Base-by-base conservation (phyloP, 129 eudicot species). In the Solidago caesia region DNA sequence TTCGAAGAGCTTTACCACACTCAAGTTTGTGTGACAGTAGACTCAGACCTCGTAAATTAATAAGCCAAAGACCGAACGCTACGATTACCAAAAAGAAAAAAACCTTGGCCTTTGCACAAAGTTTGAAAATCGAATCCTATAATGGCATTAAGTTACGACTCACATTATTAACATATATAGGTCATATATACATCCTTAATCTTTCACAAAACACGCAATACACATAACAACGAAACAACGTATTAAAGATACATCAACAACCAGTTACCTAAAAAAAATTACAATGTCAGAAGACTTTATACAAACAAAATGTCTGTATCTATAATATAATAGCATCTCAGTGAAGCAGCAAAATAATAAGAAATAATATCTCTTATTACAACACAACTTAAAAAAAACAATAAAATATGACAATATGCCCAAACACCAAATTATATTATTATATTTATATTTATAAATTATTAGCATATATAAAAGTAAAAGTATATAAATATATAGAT, bases 371-470 rank as follows among this genome's bases (percentile, higher is more conserved):
- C 39, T 33, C 3, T 33, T 3, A 33, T 33, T 73, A 61, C 27
- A 44, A 27, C 44, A 42, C 27, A 41, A 64, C 8, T 7, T 1
- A 63, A 64, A 63, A 47, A 0, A 46, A n/a, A 49, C 44, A 64
- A 64, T 49, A 41, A 10, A 64, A 65, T 52, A 64, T 48, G 5
- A n/a, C 10, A 64, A 65, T 75, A 75, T 49, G 16, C 55, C 56
- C 72, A 65, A 65, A 53, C 66, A 75, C 72, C 79, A 52, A 13
- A 43, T 21, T 64, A 11, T 1, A 14, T 15, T 3, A n/a, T n/a
- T 55, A 5, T 21, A 21, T 21, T 21, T 21, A 21, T 21, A 21
- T 21, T 21, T 21, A 21, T 21, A 21, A 21, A 21, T 21, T 21
- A 21, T 21, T 21, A 21, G 21, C 21, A 21, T 21, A 21, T 21